phyloP scores from a whole-genome alignment of 169 alveolate species.

The Prorocentrum cordatum region DNA sequence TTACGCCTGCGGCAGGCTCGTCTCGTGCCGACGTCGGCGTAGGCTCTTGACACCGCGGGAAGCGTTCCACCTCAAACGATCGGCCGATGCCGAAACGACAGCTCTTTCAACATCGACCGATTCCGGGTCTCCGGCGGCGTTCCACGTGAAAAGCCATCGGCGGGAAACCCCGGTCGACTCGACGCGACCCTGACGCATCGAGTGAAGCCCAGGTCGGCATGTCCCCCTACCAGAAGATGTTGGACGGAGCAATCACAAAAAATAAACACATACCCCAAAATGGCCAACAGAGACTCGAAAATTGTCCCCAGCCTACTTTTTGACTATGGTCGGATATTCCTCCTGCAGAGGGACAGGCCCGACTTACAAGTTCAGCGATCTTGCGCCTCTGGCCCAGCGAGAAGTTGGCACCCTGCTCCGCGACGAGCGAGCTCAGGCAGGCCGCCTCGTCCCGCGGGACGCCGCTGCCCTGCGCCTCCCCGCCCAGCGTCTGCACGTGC shows the following conservation, averaged over 20 bases:
- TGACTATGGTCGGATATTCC: neutral
- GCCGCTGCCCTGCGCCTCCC: neutral
- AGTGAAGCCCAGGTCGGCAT: neutral
- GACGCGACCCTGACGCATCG: too few species aligned
- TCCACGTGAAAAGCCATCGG: too few species aligned
- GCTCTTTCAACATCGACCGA: too few species aligned
- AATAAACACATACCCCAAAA: neutral
- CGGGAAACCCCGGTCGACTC: too few species aligned
- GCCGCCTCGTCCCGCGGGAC: neutral
- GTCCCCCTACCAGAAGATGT: neutral
- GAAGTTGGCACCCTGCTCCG: conserved; percentile 50
- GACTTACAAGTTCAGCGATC: neutral
- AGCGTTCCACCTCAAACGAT: too few species aligned
- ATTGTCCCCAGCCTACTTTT: neutral
- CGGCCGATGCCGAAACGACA: too few species aligned
- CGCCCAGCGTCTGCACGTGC: conserved; percentile 73
- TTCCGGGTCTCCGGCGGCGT: too few species aligned
- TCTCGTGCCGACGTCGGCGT: too few species aligned
- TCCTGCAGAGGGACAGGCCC: neutral
- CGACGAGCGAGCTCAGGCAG: neutral
- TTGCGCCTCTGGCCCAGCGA: neutral
- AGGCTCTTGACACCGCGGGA: too few species aligned
- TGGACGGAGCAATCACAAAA: neutral
- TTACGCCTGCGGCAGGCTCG: too few species aligned
- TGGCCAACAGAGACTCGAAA: neutral